Conservation (phyloP, 257 asterid species). For the Solanum appendiculatum region DNA sequence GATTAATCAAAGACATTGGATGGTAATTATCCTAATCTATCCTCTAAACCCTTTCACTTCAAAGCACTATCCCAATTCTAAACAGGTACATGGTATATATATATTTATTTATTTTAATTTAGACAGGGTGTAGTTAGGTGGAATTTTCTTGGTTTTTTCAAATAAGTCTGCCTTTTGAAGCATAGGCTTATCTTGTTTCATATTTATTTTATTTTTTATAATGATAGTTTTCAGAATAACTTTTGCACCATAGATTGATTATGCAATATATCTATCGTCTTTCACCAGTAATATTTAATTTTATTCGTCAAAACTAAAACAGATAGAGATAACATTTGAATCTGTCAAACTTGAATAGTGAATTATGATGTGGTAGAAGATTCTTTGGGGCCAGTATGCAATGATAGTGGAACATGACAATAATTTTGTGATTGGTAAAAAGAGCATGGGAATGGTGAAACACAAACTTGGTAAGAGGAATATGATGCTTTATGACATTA, state of each 20-base stretch:
- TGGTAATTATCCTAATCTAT: not conserved
- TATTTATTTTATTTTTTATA: too few species aligned
- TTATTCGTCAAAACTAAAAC: too few species aligned
- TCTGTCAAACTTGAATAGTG: not conserved
- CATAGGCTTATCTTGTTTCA: not conserved
- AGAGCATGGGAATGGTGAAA: not conserved
- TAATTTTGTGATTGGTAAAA: not conserved
- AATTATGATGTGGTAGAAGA: not conserved
- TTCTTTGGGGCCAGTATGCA: not conserved
- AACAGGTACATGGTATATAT: too few species aligned
- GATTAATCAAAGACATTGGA: not conserved
- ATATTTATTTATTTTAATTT: too few species aligned
- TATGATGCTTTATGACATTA: not conserved
- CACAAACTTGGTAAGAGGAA: not conserved
- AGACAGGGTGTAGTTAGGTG: not conserved
- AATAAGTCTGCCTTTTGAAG: not conserved
- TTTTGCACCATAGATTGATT: too few species aligned
- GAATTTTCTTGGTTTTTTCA: not conserved
- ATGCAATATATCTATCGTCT: accelerated
- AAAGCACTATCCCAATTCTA: not conserved
- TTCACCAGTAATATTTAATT: too few species aligned
- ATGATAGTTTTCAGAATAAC: not conserved
- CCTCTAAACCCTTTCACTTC: not conserved
- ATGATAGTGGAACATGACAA: not conserved
- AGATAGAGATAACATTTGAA: not conserved